These are phyloP conservation scores for Forsythia suspensa DNA, from an alignment of 257 asterid species.

Conservation along the genomic window DNA sequence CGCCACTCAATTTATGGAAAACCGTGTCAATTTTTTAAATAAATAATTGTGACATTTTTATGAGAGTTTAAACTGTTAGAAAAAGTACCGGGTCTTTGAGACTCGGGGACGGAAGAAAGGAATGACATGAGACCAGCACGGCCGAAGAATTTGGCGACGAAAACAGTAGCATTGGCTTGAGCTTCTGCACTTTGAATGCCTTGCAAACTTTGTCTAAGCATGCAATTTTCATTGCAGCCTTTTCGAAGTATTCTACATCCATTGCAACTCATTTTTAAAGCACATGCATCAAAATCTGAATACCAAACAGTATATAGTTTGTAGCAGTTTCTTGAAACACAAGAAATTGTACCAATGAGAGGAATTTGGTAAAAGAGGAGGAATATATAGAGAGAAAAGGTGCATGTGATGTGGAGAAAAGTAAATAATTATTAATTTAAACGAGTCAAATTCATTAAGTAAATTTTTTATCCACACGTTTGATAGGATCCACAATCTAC, in stretches of 20 bases:
- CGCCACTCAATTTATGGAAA: too few species aligned
- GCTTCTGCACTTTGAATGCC: slow-evolving; percentile 41
- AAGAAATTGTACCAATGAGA: neutral
- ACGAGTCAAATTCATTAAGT: too few species aligned
- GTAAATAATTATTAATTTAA: neutral
- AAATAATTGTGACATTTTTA: too few species aligned
- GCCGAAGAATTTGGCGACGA: slow-evolving; percentile 54
- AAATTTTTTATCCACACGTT: too few species aligned
- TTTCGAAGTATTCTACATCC: slow-evolving; percentile 50
- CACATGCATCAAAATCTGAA: neutral
- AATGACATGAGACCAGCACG: slow-evolving; percentile 59
- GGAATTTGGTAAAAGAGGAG: slow-evolving; percentile 1
- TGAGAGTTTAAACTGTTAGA: too few species aligned
- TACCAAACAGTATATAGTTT: neutral
- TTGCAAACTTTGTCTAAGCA: slow-evolving; percentile 44
- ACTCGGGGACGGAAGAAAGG: slow-evolving; percentile 43
- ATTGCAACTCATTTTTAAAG: slow-evolving; percentile 40
- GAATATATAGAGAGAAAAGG: slow-evolving; percentile 24
- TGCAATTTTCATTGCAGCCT: slow-evolving; percentile 53
- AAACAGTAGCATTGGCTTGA: slow-evolving; percentile 48
- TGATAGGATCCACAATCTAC: too few species aligned
- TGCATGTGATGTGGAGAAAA: slow-evolving; percentile 29
- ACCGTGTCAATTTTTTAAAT: too few species aligned
- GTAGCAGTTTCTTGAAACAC: neutral
- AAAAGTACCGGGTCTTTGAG: slow-evolving; percentile 37